These are phyloP conservation scores for Senna tora DNA, from an alignment of 306 rosid species.

Conservation along the genomic window DNA sequence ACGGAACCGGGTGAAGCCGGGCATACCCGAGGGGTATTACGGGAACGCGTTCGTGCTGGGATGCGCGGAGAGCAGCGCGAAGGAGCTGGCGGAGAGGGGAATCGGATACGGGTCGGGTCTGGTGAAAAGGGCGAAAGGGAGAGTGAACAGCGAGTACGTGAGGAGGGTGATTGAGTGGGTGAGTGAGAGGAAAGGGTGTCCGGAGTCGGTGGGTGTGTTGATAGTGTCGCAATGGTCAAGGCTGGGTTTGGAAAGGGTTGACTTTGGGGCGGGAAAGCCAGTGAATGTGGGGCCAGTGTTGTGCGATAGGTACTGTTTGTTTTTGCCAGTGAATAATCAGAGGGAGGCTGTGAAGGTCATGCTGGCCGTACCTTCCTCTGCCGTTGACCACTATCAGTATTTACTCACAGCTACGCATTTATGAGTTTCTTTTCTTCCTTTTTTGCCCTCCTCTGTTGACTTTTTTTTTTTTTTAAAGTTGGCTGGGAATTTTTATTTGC, in stretches of 20 bases:
- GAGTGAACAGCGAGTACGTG: slow-evolving; percentile 72
- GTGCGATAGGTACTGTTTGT: slow-evolving; percentile 77
- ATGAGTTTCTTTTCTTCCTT: background rate
- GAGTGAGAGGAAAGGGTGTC: slow-evolving; percentile 60
- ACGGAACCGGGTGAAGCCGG: slow-evolving; percentile 68
- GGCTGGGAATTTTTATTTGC: no score
- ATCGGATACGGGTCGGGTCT: slow-evolving; percentile 54
- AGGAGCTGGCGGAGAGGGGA: slow-evolving; percentile 59
- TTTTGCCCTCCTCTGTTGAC: slow-evolving; percentile 38
- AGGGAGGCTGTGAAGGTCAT: slow-evolving; percentile 67
- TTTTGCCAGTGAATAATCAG: slow-evolving; percentile 64
- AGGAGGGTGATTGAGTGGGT: slow-evolving; percentile 61
- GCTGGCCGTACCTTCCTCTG: slow-evolving; percentile 76
- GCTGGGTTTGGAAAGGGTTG: slow-evolving; percentile 78
- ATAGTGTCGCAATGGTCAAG: slow-evolving; percentile 93
- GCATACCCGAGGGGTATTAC: slow-evolving; percentile 73
- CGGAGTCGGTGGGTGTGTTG: slow-evolving; percentile 81
- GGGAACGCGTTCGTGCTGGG: slow-evolving; percentile 89
- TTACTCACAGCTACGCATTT: slow-evolving; percentile 42
- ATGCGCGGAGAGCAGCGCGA: slow-evolving; percentile 64
- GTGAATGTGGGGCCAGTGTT: slow-evolving; percentile 71
- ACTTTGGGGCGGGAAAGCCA: slow-evolving; percentile 70
- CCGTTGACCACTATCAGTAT: slow-evolving; percentile 62
- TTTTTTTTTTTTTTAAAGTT: no score
- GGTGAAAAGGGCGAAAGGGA: slow-evolving; percentile 70